These are phyloP conservation scores for Candida gorgasii DNA, from an alignment of 805 yeast species.

Conservation along the genomic window DNA sequence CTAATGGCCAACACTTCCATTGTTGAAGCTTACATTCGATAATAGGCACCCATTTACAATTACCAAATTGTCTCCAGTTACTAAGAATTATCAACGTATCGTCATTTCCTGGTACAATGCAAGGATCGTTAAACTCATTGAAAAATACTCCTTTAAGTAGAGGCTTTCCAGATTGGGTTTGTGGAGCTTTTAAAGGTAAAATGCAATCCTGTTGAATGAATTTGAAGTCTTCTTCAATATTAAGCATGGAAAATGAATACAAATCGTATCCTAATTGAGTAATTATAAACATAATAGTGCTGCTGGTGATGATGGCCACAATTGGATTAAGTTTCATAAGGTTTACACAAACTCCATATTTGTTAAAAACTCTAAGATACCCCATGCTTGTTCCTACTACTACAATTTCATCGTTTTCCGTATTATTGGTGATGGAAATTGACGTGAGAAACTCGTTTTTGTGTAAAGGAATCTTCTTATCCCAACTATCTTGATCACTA, in stretches of 20 bases:
- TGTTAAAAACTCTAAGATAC: constrained; percentile 66
- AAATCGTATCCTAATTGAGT: constrained; percentile 37
- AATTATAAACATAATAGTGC: constrained; percentile 53
- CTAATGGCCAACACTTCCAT: constrained; percentile 86
- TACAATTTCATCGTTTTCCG: constrained; percentile 26
- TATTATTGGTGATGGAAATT: constrained; percentile 52
- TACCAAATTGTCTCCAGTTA: constrained; percentile 75
- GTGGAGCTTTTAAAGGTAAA: constrained; percentile 35
- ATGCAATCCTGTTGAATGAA: constrained; percentile 41
- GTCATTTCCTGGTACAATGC: constrained; percentile 71
- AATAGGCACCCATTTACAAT: constrained; percentile 86
- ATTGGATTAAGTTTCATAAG: constrained; percentile 74
- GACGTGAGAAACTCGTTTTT: constrained; percentile 63
- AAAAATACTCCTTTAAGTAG: constrained; percentile 74
- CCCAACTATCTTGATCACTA: constrained; percentile 69
- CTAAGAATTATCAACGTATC: constrained; percentile 69
- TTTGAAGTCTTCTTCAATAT: constrained; percentile 39
- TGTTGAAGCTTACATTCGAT: constrained; percentile 62
- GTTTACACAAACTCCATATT: constrained; percentile 70
- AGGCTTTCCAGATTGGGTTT: constrained; percentile 23
- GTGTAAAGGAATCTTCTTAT: constrained; percentile 53
- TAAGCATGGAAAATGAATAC: constrained; percentile 50
- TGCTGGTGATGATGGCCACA: constrained; percentile 66
- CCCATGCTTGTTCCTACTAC: constrained; percentile 78
- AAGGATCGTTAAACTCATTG: constrained; percentile 87